These are phyloP conservation scores for Cochlearia excelsa DNA, from an alignment of 345 rosid species.

Conservation along the genomic window DNA sequence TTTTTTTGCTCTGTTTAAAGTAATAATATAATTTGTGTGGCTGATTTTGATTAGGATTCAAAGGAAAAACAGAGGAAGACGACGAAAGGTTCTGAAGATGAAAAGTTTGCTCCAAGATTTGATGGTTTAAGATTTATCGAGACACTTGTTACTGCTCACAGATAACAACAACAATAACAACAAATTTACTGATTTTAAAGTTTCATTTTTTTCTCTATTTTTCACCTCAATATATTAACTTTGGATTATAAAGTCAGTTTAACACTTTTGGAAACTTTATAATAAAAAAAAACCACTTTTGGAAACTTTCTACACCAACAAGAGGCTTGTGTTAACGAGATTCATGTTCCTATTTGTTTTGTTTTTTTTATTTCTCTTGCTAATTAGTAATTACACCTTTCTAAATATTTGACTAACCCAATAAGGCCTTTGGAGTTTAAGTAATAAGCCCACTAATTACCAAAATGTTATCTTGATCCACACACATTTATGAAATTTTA, in stretches of 20 bases:
- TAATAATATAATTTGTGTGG: background rate
- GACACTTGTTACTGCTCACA: conserved; percentile 87
- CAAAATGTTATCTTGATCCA: conserved; percentile 10
- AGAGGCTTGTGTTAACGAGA: conserved; percentile 9
- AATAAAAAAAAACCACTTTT: too few relatives aligned
- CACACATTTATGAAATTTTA: conserved; percentile 1
- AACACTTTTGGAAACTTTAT: background rate
- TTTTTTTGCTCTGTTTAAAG: conserved; percentile 13
- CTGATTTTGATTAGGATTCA: conserved; percentile 29
- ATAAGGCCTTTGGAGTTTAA: conserved; percentile 7
- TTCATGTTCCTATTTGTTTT: conserved; percentile 8
- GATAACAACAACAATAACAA: conserved; percentile 38
- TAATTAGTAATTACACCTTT: background rate
- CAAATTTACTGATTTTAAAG: conserved; percentile 16
- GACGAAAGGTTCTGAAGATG: conserved; percentile 38
- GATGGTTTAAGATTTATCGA: conserved; percentile 87
- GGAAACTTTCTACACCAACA: background rate
- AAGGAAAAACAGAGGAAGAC: conserved; percentile 40
- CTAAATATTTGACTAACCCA: background rate
- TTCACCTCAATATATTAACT: conserved; percentile 6
- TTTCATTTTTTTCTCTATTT: background rate
- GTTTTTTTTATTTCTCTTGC: background rate
- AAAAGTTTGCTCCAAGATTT: conserved; percentile 72
- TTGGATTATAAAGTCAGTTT: conserved; percentile 3
- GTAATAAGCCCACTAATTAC: conserved; percentile 18